Evolutionary conservation across 2,329 filamentous ascomycete genomes (phyloP).

Genomic region (Cladosporium sp.): DNA sequence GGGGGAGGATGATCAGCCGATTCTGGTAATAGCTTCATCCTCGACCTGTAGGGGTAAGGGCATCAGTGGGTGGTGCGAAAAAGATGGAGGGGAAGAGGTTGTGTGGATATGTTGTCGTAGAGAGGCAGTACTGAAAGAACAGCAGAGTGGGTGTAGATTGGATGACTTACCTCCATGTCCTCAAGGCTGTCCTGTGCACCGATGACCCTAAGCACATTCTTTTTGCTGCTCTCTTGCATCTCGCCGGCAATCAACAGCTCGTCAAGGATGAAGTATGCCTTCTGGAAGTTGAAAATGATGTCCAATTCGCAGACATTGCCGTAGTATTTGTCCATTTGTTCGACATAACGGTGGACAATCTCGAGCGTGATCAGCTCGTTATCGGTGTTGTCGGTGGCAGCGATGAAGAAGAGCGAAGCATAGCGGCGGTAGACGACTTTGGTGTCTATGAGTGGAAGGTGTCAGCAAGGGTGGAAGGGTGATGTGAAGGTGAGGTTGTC

Average conservation of each 20-base stretch:
- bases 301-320: constrained; percentile 99
- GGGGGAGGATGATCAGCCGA: constrained; percentile 45
- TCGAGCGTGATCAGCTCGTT: constrained; percentile 98
- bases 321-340: constrained; percentile 99
- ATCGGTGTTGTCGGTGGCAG: constrained; percentile 91
- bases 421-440: constrained; percentile 99
- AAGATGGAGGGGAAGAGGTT: constrained; percentile 7
- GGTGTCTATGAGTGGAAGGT: constrained; percentile 58
- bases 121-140: neutral
- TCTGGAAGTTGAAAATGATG: constrained; percentile 99
- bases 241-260: constrained; percentile 93
- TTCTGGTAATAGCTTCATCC: constrained; percentile 52
- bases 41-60: constrained; percentile 31
- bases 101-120: constrained; percentile 5
- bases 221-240: constrained; percentile 98
- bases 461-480: constrained; percentile 1
- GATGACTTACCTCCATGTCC: constrained; percentile 89
- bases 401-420: constrained; percentile 98
- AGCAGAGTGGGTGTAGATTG: neutral
- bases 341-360: constrained; percentile 97
- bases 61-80: constrained; percentile 28
- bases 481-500: constrained; percentile 13
- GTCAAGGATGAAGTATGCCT: constrained; percentile 98
- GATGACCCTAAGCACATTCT: constrained; percentile 94
- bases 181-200: constrained; percentile 95